Evolutionary conservation across 2,329 filamentous ascomycete species (phyloP).

Genomic region (Davidsoniella neocaledoniae): DNA sequence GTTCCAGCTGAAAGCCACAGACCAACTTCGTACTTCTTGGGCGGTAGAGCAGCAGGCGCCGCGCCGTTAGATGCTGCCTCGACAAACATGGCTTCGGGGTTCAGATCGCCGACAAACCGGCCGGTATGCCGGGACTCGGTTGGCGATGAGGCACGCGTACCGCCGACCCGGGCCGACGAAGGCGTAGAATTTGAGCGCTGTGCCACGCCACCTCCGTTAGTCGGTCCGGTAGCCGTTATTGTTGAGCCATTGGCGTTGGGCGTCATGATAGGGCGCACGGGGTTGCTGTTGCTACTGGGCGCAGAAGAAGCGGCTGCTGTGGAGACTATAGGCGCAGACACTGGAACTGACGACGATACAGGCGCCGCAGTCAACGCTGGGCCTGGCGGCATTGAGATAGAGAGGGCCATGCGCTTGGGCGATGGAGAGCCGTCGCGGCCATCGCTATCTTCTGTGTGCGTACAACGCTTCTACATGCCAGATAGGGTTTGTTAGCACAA

Average conservation of each 20-base stretch:
- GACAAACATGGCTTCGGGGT: slow-evolving; percentile 42
- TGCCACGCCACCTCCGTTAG: too few relatives aligned
- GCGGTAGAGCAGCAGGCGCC: slow-evolving; percentile 19
- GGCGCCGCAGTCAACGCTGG: neutral
- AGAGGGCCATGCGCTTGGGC: slow-evolving; percentile 2
- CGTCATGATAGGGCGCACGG: too few relatives aligned
- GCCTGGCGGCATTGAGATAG: slow-evolving; percentile 7
- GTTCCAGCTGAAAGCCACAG: slow-evolving; percentile 30
- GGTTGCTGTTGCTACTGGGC: neutral
- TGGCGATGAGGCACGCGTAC: slow-evolving; percentile 2
- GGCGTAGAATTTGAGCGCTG: neutral
- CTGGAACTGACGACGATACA: neutral
- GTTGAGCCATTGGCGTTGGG: too few relatives aligned
- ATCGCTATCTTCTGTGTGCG: slow-evolving; percentile 18
- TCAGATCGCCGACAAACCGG: slow-evolving; percentile 41
- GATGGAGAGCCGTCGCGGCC: slow-evolving; percentile 3
- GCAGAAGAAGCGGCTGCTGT: too few relatives aligned
- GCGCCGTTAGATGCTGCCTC: slow-evolving; percentile 30
- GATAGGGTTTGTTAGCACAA: neutral
- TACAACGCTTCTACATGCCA: slow-evolving; percentile 25
- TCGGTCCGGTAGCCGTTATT: neutral
- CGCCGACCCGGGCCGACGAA: neutral
- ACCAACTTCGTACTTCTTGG: slow-evolving; percentile 33
- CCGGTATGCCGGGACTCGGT: slow-evolving; percentile 16
- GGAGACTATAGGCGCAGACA: neutral